phyloP scores from a whole-genome alignment of 441 rosid genomes.

The Brassica hybrid region DNA sequence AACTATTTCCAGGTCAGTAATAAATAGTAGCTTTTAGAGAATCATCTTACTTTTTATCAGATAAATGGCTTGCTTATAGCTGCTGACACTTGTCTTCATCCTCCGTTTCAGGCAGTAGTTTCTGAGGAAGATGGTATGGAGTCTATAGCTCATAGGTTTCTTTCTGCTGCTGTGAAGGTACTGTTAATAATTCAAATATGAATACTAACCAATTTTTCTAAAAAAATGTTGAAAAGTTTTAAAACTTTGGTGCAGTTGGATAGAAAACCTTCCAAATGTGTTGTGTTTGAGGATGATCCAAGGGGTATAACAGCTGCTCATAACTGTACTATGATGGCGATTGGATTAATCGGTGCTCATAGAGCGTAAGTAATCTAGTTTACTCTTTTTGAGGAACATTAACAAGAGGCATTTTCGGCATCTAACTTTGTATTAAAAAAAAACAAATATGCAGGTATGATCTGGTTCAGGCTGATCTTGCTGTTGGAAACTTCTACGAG shows the following conservation, averaged over 20 bases:
- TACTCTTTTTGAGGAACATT: neutral
- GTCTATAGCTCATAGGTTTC: slow-evolving; percentile 91
- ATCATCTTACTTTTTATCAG: neutral
- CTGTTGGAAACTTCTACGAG: slow-evolving; percentile 77
- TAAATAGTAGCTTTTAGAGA: slow-evolving; percentile 14
- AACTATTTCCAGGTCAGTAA: slow-evolving; percentile 81
- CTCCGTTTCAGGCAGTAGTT: slow-evolving; percentile 68
- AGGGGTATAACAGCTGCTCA: slow-evolving; percentile 94
- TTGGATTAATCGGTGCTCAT: slow-evolving; percentile 85
- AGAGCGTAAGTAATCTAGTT: slow-evolving; percentile 70
- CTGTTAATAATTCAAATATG: neutral
- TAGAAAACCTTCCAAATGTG: slow-evolving; percentile 92
- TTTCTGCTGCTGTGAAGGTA: slow-evolving; percentile 97
- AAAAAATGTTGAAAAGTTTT: slow-evolving; percentile 3
- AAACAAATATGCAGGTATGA: slow-evolving; percentile 69
- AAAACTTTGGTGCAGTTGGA: slow-evolving; percentile 64
- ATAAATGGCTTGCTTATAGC: neutral
- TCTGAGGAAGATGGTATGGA: slow-evolving; percentile 99
- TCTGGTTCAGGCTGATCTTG: slow-evolving; percentile 93
- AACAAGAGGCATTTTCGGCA: neutral
- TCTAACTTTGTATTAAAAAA: neutral
- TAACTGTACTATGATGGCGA: slow-evolving; percentile 98
- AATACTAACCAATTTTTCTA: neutral
- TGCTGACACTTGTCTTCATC: slow-evolving; percentile 23
- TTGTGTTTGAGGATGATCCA: slow-evolving; percentile 93